Conservation (phyloP, 345 rosid genomes). For the Hirschfeldia incana region DNA sequence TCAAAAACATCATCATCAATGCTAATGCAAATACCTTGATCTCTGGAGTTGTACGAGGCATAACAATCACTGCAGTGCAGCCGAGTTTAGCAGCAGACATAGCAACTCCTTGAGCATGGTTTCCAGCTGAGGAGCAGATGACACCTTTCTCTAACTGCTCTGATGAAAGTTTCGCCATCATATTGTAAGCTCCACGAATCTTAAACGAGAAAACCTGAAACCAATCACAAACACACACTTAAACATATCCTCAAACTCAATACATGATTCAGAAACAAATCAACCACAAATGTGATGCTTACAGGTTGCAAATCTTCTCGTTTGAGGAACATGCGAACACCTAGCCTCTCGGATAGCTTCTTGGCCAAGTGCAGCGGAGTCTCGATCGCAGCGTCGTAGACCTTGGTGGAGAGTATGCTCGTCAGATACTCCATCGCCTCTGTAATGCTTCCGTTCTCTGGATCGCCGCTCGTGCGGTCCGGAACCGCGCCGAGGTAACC, state of each 20-base stretch:
- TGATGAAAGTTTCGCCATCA: slow-evolving; percentile 83
- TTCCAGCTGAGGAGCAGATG: slow-evolving; percentile 96
- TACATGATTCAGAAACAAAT: background rate
- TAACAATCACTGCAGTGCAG: slow-evolving; percentile 76
- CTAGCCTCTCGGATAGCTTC: slow-evolving; percentile 68
- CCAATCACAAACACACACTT: background rate
- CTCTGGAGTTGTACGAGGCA: slow-evolving; percentile 94
- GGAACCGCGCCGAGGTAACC: slow-evolving; percentile 90
- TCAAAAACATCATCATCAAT: background rate
- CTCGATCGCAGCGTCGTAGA: slow-evolving; percentile 81
- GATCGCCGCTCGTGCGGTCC: slow-evolving; percentile 36
- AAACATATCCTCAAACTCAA: background rate
- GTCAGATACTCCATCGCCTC: slow-evolving; percentile 79
- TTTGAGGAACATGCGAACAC: slow-evolving; percentile 69
- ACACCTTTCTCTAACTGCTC: slow-evolving; percentile 77
- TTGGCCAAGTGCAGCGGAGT: slow-evolving; percentile 74
- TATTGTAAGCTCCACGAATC: slow-evolving; percentile 94
- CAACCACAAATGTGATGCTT: background rate
- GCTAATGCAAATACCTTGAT: slow-evolving; percentile 58
- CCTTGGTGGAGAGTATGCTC: slow-evolving; percentile 69
- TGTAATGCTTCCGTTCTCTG: slow-evolving; percentile 33
- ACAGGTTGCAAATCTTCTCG: slow-evolving; percentile 93
- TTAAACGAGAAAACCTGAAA: slow-evolving; percentile 90
- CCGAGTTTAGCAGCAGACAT: slow-evolving; percentile 72
- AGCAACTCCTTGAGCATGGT: slow-evolving; percentile 99